A percentile compares a stretch with the other conserved stretches of the same genome.
Evolutionary conservation across 495 filamentous ascomycete genomes (phyloP).

Genomic region (Hyaloscypha variabilis): DNA sequence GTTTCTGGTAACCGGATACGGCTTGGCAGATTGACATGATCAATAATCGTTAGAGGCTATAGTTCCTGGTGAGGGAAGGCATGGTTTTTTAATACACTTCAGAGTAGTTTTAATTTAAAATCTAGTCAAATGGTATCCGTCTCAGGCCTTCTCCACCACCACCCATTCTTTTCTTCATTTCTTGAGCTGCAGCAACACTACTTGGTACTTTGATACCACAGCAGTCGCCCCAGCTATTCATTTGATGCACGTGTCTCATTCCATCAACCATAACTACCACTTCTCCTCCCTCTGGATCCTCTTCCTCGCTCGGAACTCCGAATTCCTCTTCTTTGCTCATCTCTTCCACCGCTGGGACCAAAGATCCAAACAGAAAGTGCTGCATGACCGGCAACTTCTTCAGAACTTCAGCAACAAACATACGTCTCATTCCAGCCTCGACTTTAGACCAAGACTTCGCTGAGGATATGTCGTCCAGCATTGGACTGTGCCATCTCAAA

Average conservation of each 20-base stretch:
- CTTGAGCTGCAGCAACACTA: slow-evolving; percentile 83
- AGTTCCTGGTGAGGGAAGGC: too few species aligned
- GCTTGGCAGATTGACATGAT: background rate
- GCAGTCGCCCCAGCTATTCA: slow-evolving; percentile 86
- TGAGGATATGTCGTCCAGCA: slow-evolving; percentile 97
- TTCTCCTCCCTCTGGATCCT: slow-evolving; percentile 54
- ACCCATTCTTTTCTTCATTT: slow-evolving; percentile 74
- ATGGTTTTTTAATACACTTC: too few species aligned
- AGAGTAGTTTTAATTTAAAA: background rate
- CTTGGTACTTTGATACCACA: slow-evolving; percentile 98
- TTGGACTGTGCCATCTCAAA: slow-evolving; percentile 94
- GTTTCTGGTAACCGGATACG: background rate
- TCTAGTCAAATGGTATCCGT: slow-evolving; percentile 88
- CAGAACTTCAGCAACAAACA: slow-evolving; percentile 93
- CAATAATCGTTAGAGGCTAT: too few species aligned
- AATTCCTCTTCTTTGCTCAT: slow-evolving; percentile 69
- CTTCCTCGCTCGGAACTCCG: slow-evolving; percentile 46
- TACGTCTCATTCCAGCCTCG: slow-evolving; percentile 90
- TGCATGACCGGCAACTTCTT: slow-evolving; percentile 97
- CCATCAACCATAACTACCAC: slow-evolving; percentile 63
- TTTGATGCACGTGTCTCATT: slow-evolving; percentile 69
- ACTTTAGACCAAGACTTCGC: slow-evolving; percentile 92
- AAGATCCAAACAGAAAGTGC: slow-evolving; percentile 88
- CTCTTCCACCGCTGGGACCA: slow-evolving; percentile 77
- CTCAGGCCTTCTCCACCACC: slow-evolving; percentile 62